Evolutionary conservation across 2,329 filamentous ascomycete genomes (phyloP).

Genomic region (Penicillium hesseltinei): DNA sequence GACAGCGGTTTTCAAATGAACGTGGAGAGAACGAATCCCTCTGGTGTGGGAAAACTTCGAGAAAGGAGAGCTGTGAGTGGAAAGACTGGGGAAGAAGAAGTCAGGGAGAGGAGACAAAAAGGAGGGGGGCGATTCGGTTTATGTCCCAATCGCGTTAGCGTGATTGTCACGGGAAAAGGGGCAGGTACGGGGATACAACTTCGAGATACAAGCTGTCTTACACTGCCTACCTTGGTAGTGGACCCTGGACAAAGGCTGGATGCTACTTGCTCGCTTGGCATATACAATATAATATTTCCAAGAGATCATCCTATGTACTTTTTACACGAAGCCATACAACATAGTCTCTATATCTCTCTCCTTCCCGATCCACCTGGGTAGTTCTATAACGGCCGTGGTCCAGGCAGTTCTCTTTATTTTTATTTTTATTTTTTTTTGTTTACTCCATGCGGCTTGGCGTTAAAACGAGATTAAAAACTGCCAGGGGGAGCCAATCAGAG

Average conservation of each 20-base stretch:
- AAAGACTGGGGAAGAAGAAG: conserved; percentile 24
- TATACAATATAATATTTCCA: background rate
- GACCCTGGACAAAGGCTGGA: conserved; percentile 4
- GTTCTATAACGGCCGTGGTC: background rate
- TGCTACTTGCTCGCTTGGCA: conserved; percentile 2
- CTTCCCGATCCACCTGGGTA: background rate
- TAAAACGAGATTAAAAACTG: conserved; percentile 25
- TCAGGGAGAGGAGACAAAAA: conserved; percentile 18
- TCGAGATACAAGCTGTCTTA: conserved; percentile 4
- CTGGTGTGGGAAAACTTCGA: conserved; percentile 41
- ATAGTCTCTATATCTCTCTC: background rate
- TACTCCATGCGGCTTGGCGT: conserved; percentile 20
- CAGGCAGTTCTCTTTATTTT: conserved; percentile 10
- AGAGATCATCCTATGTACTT: background rate
- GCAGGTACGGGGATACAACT: background rate
- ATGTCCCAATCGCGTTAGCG: conserved; percentile 12
- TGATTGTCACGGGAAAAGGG: conserved; percentile 10
- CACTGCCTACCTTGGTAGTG: conserved; percentile 8
- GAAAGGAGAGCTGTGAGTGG: conserved; percentile 7
- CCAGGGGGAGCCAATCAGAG: conserved; percentile 26
- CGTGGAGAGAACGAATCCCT: conserved; percentile 42
- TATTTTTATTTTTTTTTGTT: conserved; percentile 25
- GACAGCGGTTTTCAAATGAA: conserved; percentile 37
- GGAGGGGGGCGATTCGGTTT: conserved; percentile 14
- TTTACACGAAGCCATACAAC: background rate